phyloP scores from a whole-genome alignment of 257 asterid species.

The Salvia rosmarinus region DNA sequence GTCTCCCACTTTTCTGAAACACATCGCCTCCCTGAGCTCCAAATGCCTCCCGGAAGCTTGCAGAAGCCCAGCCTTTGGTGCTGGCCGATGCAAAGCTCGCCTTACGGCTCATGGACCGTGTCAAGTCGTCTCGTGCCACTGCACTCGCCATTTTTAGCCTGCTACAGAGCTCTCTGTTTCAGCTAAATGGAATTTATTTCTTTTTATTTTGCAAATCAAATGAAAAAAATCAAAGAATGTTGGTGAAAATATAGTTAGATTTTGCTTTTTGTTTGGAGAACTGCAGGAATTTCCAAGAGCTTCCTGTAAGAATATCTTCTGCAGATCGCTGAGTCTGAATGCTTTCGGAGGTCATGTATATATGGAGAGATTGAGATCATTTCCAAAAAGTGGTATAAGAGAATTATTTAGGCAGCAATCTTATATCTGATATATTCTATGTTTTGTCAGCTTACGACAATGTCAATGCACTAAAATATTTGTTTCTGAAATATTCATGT shows the following conservation, averaged over 20 bases:
- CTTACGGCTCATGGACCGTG: slow-evolving; percentile 60
- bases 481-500: slow-evolving; percentile 28
- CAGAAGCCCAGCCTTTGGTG: slow-evolving; percentile 65
- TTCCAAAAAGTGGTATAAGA: slow-evolving; percentile 43
- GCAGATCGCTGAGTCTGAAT: slow-evolving; percentile 29
- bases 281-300: too few relatives aligned
- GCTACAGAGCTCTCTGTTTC: slow-evolving; percentile 36
- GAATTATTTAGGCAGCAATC: slow-evolving; percentile 13
- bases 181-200: slow-evolving; percentile 22
- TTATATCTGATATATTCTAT: slow-evolving; percentile 30
- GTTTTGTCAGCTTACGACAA: slow-evolving; percentile 43
- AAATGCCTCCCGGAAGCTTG: slow-evolving; percentile 65
- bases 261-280: too few relatives aligned
- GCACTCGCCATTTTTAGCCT: slow-evolving; percentile 55
- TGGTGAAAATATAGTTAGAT: not conserved
- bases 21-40: slow-evolving; percentile 66
- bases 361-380: slow-evolving; percentile 30
- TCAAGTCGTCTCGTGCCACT: slow-evolving; percentile 58
- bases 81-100: slow-evolving; percentile 64
- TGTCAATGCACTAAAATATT: slow-evolving; percentile 17
- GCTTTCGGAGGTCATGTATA: slow-evolving; percentile 19
- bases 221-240: slow-evolving; percentile 22
- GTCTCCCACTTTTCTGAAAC: slow-evolving; percentile 62
- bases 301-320: too few relatives aligned
- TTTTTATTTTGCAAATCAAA: not conserved